phyloP scores from a whole-genome alignment of 2,329 filamentous ascomycete species.

The Fusarium globosum region DNA sequence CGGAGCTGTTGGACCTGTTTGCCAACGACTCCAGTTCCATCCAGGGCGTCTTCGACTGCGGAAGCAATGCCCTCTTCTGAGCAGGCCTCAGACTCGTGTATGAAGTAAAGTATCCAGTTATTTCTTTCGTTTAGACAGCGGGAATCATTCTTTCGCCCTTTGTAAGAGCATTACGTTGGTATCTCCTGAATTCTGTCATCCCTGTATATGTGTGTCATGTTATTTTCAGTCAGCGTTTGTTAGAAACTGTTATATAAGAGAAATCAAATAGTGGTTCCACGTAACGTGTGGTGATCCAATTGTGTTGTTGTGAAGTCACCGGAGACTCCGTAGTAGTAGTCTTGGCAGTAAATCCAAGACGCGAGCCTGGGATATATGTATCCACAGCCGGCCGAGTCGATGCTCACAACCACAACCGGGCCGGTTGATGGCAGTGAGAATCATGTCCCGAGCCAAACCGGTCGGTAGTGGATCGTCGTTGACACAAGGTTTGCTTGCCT shows the following conservation, averaged over 20 bases:
- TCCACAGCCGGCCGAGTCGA: conserved; percentile 34
- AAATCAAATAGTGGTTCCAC: conserved; percentile 43
- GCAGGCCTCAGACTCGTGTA: conserved; percentile 17
- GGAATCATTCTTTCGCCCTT: conserved; percentile 20
- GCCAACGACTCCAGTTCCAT: conserved; percentile 42
- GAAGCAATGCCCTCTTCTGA: conserved; percentile 51
- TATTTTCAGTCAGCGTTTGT: conserved; percentile 21
- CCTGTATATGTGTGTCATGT: conserved; percentile 44
- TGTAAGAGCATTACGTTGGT: conserved; percentile 31
- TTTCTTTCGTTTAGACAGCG: conserved; percentile 29
- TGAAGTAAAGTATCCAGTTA: conserved; percentile 20
- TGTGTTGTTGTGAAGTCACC: conserved; percentile 23
- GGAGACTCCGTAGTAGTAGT: conserved; percentile 32
- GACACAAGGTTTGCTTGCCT: conserved; percentile 45
- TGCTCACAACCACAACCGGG: conserved; percentile 6
- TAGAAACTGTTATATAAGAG: conserved; percentile 46
- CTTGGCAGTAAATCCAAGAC: conserved; percentile 33
- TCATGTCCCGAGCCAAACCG: conserved; percentile 21
- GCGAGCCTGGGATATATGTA: conserved; percentile 20
- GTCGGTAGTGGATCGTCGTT: conserved; percentile 43
- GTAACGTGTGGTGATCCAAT: conserved; percentile 17
- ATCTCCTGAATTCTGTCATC: conserved; percentile 11
- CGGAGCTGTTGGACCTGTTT: conserved; percentile 48
- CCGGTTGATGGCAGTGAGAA: conserved; percentile 4
- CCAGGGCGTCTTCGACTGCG: conserved; percentile 49